Base-by-base conservation (phyloP, 73 alveolate species). In the Tetrahymena elliotti region DNA sequence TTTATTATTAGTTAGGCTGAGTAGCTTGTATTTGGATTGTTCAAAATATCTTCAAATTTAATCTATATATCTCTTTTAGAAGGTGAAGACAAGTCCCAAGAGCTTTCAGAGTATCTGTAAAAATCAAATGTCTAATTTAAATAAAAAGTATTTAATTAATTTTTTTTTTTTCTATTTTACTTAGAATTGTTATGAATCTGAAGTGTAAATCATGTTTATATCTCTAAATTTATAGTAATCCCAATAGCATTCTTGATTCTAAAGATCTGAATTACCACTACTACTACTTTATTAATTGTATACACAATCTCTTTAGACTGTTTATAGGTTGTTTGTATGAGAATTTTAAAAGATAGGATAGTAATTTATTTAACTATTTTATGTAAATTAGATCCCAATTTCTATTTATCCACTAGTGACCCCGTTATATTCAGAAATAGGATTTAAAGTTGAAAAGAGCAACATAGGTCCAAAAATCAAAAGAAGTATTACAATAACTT, bases 401-500 rank as follows among this genome's bases (percentile, higher is more conserved):
- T 97, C 93, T 36, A 98, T 88, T 52, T 96, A 84, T 35, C 97
- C 98, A 38, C 98, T 97, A 22, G 94, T 95, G 15, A 98, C 98
- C 36, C 96, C 95, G 95, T 98, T 98, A 20, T 84, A 93, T 20
- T 93, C 96, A 53, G 98, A 52, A 39, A 97, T 93, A n/a, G 99
- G 99, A 93, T 98, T 98, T n/a, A 98, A 96, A 54, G 96, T 84
- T 84, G 99, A 96, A 95, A 98, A 98, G 20, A 98, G 83, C 11
- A 98, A 39, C 12, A 98, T 47, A 0, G 99, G 99, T 1, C 99
- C 98, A 38, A 98, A 94, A 31, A 98, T 98, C 33, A 97, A 82
- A 24, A 97, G 20, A 35, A 98, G 92, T 2, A 98, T 96, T 6
- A 93, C 84, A 94, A 98, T 83, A 40, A 98, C 93, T 31, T 96